Percentiles rank a stretch among this genome's conserved stretches.
These are phyloP conservation scores for Thielaviopsis cerberus DNA, from an alignment of 2,329 filamentous ascomycete genomes.

Conservation along the genomic window DNA sequence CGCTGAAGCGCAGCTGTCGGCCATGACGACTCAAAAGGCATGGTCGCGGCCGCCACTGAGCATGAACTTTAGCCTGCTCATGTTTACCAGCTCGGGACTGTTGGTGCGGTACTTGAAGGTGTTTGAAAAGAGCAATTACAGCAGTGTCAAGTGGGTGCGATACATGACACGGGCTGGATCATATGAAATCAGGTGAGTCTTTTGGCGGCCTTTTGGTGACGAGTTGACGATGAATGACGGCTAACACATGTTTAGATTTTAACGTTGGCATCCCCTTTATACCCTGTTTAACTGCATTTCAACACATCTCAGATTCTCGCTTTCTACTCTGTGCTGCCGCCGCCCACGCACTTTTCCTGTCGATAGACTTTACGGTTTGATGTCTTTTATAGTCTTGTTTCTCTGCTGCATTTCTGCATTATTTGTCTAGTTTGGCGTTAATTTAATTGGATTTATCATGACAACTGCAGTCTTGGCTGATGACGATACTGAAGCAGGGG, in stretches of 20 bases:
- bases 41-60: constrained; percentile 89
- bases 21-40: constrained; percentile 94
- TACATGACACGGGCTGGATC: constrained; percentile 98
- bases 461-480: neutral
- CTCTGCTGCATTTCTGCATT: neutral
- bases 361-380: constrained; percentile 5
- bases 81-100: constrained; percentile 93
- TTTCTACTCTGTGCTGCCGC: neutral
- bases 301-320: neutral
- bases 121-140: constrained; percentile 98
- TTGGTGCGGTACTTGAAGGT: constrained; percentile 92
- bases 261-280: constrained; percentile 14
- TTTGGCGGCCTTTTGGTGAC: neutral
- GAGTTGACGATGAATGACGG: neutral
- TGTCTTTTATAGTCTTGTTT: neutral
- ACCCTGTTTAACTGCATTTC: constrained; percentile 9
- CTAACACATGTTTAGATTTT: constrained; percentile 19
- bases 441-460: neutral
- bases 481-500: neutral
- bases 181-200: constrained; percentile 71
- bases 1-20: constrained; percentile 79
- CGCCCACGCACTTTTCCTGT: neutral
- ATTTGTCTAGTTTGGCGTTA: neutral
- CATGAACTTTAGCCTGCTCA: constrained; percentile 80
- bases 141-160: constrained; percentile 94